phyloP scores from a whole-genome alignment of 306 rosid genomes.

The Casuarina glauca region DNA sequence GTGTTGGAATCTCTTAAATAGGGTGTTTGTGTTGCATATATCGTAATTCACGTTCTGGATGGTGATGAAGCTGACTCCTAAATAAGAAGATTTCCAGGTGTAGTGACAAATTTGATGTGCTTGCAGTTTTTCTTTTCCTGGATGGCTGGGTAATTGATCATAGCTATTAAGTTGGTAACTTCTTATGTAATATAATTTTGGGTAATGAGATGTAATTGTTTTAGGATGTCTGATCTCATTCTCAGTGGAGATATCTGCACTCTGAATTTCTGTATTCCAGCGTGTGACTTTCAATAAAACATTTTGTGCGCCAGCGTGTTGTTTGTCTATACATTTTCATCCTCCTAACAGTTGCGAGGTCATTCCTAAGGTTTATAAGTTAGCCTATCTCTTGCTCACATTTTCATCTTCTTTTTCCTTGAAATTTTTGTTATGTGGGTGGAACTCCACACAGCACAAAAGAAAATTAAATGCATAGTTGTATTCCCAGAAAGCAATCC shows the following conservation, averaged over 20 bases:
- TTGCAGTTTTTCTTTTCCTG: constrained; percentile 47
- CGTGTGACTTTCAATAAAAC: constrained; percentile 15
- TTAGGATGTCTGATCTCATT: constrained; percentile 28
- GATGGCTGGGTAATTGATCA: constrained; percentile 44
- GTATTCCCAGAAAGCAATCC: background rate
- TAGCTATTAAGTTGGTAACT: constrained; percentile 43
- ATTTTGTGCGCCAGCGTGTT: constrained; percentile 15
- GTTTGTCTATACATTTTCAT: constrained; percentile 23
- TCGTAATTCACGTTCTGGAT: constrained; percentile 55
- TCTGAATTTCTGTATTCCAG: constrained; percentile 26
- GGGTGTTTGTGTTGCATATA: constrained; percentile 64
- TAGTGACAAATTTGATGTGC: constrained; percentile 60
- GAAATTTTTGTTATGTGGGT: background rate
- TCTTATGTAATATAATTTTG: constrained; percentile 38
- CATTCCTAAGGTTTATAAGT: constrained; percentile 12
- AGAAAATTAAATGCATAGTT: background rate
- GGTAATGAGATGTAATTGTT: constrained; percentile 30
- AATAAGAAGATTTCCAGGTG: constrained; percentile 60
- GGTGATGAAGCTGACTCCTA: constrained; percentile 71
- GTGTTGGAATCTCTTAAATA: constrained; percentile 63
- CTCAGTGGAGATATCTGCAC: constrained; percentile 29
- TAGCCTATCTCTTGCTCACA: background rate
- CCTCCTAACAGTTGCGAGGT: constrained; percentile 13
- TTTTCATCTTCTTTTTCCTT: background rate
- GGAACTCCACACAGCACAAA: background rate